Base-by-base conservation (phyloP, 345 rosid species). In the rapeseed (Brassica napus) region DNA sequence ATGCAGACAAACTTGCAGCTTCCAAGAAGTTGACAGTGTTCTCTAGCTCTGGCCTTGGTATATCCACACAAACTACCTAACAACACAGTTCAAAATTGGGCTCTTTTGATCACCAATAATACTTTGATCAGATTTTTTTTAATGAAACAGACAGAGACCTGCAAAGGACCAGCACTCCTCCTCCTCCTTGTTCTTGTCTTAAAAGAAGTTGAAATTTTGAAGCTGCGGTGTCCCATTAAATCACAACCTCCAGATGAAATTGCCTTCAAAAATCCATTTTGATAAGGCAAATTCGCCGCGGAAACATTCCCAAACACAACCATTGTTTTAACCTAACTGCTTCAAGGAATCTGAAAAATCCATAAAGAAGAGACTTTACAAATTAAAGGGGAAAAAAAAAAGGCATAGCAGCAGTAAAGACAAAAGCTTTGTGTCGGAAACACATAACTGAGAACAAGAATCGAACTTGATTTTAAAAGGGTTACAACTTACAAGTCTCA, bases 21-120 rank as follows among this genome's bases (percentile, higher is more conserved):
- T 92, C 97, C 82, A 94, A 81, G 83, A 92, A 94, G 81, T 90
- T 92, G 8, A 77, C 82, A 3, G 94, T 88, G 60, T 77, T 89
- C 47, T 94, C 97, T 67, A 94, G 84, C 81, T 94, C 95, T 2
- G 97, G 97, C 65, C 97, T 86, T 77, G 91, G 97, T 37, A 86
- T 87, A 86, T 94, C 97, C 75, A 92, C 84, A 76, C 97, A 94
- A 74, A 89, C 88, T 3, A 92, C 91, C 97, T 94, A 82, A 31
- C 1, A 60, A 74, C 58, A 58, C 57, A 52, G 9, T 8, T 8
- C 62, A 8, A 63, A 63, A 63, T 16, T 4, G 6, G n/a, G 31
- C 16, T 69, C 68, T 8, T 65, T 42, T 42, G 49, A 37, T 37
- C 44, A 68, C 63, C 21, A 76, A 68, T 39, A 2, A 61, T 1